phyloP scores from a whole-genome alignment of 208 protist species.

The Crithidia sp. region DNA sequence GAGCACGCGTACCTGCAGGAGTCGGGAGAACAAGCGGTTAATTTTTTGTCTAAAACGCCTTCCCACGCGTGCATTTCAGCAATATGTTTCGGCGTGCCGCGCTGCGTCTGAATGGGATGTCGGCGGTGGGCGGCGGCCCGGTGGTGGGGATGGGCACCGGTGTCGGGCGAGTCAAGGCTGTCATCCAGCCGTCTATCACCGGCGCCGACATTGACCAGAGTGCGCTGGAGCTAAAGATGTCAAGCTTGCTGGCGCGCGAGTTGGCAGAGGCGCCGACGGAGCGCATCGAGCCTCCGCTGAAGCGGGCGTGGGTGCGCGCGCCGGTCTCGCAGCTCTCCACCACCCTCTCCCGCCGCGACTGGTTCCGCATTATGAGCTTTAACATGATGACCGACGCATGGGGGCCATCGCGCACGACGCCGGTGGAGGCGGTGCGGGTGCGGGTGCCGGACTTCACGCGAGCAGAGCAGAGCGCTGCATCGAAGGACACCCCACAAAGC shows the following conservation, averaged over 20 bases:
- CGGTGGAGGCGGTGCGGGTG: slow-evolving; percentile 59
- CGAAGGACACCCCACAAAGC: not conserved
- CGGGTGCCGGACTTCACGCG: slow-evolving; percentile 67
- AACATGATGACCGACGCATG: slow-evolving; percentile 83
- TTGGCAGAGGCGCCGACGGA: slow-evolving; percentile 17
- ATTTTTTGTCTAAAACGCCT: too few species aligned
- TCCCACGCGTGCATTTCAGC: not conserved
- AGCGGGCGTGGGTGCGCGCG: slow-evolving; percentile 68
- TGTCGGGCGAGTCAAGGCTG: not conserved
- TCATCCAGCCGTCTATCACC: slow-evolving; percentile 51
- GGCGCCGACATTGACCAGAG: slow-evolving; percentile 42
- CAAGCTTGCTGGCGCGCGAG: slow-evolving; percentile 36
- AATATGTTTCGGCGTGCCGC: slow-evolving; percentile 13
- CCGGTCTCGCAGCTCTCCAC: slow-evolving; percentile 74
- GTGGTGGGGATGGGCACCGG: slow-evolving; percentile 7
- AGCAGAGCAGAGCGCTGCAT: not conserved
- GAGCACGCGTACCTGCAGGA: too few species aligned
- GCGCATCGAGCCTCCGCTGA: slow-evolving; percentile 44
- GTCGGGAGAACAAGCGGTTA: too few species aligned
- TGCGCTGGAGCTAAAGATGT: slow-evolving; percentile 46
- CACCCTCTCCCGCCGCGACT: slow-evolving; percentile 59
- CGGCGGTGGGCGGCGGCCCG: slow-evolving; percentile 13
- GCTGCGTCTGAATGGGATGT: slow-evolving; percentile 12
- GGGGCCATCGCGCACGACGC: slow-evolving; percentile 43
- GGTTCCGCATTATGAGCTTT: slow-evolving; percentile 90